Base-by-base conservation (phyloP, 352 stramenopile genomes). In the Elongisporangium anandrum region DNA sequence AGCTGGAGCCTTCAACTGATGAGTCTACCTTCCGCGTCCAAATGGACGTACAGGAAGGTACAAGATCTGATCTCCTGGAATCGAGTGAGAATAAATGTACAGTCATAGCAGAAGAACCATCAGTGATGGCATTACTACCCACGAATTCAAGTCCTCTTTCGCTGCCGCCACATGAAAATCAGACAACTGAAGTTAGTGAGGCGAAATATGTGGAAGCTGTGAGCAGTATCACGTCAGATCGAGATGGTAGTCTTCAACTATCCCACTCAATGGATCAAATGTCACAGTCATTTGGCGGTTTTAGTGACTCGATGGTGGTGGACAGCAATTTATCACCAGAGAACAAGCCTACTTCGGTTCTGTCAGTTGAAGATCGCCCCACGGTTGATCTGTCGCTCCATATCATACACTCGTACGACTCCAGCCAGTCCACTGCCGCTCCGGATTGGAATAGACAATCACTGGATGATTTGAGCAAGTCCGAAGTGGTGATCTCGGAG, bases 321-420 rank as follows among this genome's bases (percentile, higher is more conserved):
- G 21, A 47, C 16, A 17, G 50, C 17, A 57, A 49, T 6, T 13
- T 64, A 47, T 51, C 39, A 20, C 23, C 34, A 52, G 34, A 26
- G 0, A 53, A 7, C 20, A 45, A 17, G 24, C 19, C 24, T 19
- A 9, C n/a, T 39, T 26, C 21, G 13, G 16, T 45, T 12, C 47
- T 19, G 2, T 4, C 50, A 8, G 23, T 59, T 15, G 22, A 52
- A 20, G 47, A 45, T 19, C 41, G 16, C 9, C 50, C 51, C 6
- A 64, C 17, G 22, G 47, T 54, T 3, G 66, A 74, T 57, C 48
- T 74, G 52, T 57, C 59, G 15, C 39, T 74, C 34, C 61, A 63
- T 23, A 34, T 77, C 10, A 52, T 71, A 6, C 60, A 66, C 16
- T 77, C 69, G 13, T 67, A 61, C 38, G 66, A 77, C 12, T 74